Base-by-base conservation (phyloP, 164 flowering plant genomes). In the Aristolochia fimbriata region DNA sequence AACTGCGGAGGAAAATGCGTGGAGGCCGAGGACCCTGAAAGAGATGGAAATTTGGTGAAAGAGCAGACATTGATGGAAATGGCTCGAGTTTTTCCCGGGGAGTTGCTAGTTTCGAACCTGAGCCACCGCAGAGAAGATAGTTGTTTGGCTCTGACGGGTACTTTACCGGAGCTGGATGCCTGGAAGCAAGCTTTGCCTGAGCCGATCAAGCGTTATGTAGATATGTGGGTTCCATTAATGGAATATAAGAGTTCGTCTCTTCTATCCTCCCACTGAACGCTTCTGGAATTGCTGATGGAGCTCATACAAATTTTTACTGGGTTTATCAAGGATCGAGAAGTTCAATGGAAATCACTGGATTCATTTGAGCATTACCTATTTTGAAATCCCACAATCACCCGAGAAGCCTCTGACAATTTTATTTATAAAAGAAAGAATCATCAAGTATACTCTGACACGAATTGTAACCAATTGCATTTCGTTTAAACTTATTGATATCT, bases 1-100 rank as follows among this genome's bases (percentile, higher is more conserved):
- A 92, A 92, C 70, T 90, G 88, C 8, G 98, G 96, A 17, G 98
- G 98, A 8, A 85, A 89, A 60, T 89, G 96, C 67, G 85, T 92
- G 47, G 93, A 89, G 76, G 82, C 95, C 0, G 98, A 92, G 74
- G 87, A 84, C 64, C 47, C 63, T 1, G 4, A 61, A n/a, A 73
- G 68, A 51, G 88, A 89, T 65, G 98, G 96, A 50, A 71, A 68
- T 19, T 59, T 77, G 64, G 71, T 84, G 8, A 92, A 89, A 96
- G 86, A 83, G 54, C 81, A 84, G 66, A 69, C 88, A 16, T 62
- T 89, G 79, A 76, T 62, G 77, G 96, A 88, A 3, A 81, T 92
- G 87, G 33, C 68, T 15, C 6, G 9, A 59, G 96, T 81, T 13
- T 89, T 89, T 61, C 74, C 71, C 4, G 74, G 74, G 6, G 62